Evolutionary conservation across 2,329 filamentous ascomycete species (phyloP).

Genomic region (Hypoxylon sp.): DNA sequence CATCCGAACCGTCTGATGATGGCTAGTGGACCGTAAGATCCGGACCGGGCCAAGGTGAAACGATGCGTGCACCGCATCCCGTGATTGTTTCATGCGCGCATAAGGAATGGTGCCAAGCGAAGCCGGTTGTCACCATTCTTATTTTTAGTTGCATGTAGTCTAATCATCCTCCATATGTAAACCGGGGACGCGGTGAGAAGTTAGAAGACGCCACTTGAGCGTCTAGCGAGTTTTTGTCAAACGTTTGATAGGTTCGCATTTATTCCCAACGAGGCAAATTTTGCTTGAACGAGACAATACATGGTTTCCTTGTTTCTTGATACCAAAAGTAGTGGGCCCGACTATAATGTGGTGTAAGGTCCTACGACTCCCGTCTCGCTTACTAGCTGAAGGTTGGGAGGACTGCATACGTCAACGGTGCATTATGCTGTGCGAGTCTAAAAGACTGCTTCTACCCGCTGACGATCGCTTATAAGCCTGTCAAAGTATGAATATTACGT

Average conservation of each 20-base stretch:
- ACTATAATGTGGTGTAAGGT: conserved; percentile 9
- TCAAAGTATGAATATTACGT: conserved; percentile 17
- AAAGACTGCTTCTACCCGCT: conserved; percentile 9
- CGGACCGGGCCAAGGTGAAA: conserved; percentile 48
- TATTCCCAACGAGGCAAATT: conserved; percentile 8
- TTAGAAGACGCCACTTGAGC: conserved; percentile 4
- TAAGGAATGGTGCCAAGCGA: conserved; percentile 20
- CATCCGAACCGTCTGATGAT: conserved; percentile 47
- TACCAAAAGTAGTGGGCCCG: neutral
- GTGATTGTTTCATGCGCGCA: conserved; percentile 42
- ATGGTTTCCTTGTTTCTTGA: neutral
- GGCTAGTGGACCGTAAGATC: conserved; percentile 43
- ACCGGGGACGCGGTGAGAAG: neutral
- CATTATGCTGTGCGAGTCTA: conserved; percentile 30
- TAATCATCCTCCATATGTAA: conserved; percentile 18
- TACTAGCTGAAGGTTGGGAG: conserved; percentile 29
- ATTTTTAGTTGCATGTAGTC: conserved; percentile 12
- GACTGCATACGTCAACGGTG: conserved; percentile 37
- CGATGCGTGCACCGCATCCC: conserved; percentile 45
- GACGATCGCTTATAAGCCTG: conserved; percentile 14
- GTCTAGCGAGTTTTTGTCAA: conserved; percentile 7
- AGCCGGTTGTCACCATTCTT: conserved; percentile 3
- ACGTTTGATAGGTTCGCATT: neutral
- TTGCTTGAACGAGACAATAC: conserved; percentile 11
- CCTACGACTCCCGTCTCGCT: conserved; percentile 24